Evolutionary conservation across 1,284 basidiomycete species (phyloP).

Genomic region (Phellinidium pouzarii): DNA sequence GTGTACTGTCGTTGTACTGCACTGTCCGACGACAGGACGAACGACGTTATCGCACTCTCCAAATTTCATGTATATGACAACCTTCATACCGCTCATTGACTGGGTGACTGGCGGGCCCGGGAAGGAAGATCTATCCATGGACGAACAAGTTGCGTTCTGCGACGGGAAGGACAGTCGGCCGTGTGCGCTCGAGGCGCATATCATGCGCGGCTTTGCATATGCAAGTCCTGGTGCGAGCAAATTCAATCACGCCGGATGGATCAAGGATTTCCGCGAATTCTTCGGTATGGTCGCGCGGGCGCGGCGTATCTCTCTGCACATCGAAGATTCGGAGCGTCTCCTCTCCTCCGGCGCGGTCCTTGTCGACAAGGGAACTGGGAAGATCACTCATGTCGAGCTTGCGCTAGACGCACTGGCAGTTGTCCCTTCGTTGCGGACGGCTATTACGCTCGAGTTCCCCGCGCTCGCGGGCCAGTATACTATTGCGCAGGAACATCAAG

Average conservation of each 20-base stretch:
- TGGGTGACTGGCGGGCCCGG: constrained; percentile 16
- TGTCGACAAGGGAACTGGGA: constrained; percentile 14
- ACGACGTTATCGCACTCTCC: constrained; percentile 16
- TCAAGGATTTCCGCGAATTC: constrained; percentile 17
- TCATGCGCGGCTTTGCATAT: constrained; percentile 17
- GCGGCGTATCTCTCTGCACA: constrained; percentile 11
- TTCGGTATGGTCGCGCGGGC: constrained; percentile 16
- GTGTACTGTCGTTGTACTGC: constrained; percentile 15
- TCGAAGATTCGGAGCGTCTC: constrained; percentile 11
- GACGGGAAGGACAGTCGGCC: constrained; percentile 8
- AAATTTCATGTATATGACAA: constrained; percentile 18
- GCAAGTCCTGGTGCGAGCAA: constrained; percentile 10
- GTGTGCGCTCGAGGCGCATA: constrained; percentile 14
- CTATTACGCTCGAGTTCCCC: constrained; percentile 12
- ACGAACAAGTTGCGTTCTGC: constrained; percentile 13
- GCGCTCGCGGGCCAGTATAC: constrained; percentile 8
- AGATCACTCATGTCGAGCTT: constrained; percentile 14
- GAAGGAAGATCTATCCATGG: constrained; percentile 8
- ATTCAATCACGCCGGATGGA: constrained; percentile 17
- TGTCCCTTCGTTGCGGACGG: not conserved
- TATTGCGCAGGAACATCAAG: constrained; percentile 13
- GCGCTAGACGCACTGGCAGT: constrained; percentile 1
- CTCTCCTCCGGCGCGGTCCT: constrained; percentile 12
- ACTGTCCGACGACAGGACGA: constrained; percentile 15
- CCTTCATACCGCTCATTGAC: constrained; percentile 16